phyloP scores from a whole-genome alignment of 192 early-diverging fungal genomes.

The Backusella liffmaniae region DNA sequence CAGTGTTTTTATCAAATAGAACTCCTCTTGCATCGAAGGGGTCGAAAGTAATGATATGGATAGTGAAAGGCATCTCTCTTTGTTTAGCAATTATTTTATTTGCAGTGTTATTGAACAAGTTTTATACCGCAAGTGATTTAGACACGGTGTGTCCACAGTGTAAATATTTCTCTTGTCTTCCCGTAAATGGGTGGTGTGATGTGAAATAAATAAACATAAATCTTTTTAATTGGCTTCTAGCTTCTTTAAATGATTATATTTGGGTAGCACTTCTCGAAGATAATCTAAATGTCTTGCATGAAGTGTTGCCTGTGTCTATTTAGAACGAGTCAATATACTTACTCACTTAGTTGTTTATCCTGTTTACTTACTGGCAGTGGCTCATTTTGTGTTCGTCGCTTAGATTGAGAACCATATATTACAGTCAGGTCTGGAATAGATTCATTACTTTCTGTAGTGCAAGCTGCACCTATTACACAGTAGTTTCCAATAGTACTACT shows the following conservation, averaged over 20 bases:
- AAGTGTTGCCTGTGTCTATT: slow-evolving; percentile 49
- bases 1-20: slow-evolving; percentile 45
- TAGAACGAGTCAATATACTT: not conserved
- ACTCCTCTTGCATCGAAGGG: slow-evolving; percentile 21
- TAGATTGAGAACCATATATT: slow-evolving; percentile 57
- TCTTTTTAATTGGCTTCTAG: slow-evolving; percentile 20
- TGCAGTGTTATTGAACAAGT: slow-evolving; percentile 16
- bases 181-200: slow-evolving; percentile 29
- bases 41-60: not conserved
- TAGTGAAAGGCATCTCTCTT: not conserved
- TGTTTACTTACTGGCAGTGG: not conserved
- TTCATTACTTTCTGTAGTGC: slow-evolving; percentile 60
- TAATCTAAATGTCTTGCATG: slow-evolving; percentile 74
- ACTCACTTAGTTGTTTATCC: not conserved
- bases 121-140: not conserved
- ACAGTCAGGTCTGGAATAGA: slow-evolving; percentile 60
- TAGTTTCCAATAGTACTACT: slow-evolving; percentile 62
- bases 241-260: slow-evolving; percentile 55
- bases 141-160: slow-evolving; percentile 53
- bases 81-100: not conserved
- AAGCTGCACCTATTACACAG: slow-evolving; percentile 70
- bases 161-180: slow-evolving; percentile 56
- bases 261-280: slow-evolving; percentile 58
- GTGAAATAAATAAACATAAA: not conserved
- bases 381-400: slow-evolving; percentile 46